A percentile compares a stretch with the other conserved stretches of the same genome.
phyloP scores from a whole-genome alignment of 495 filamentous ascomycete genomes.

The Xylaria scruposa region DNA sequence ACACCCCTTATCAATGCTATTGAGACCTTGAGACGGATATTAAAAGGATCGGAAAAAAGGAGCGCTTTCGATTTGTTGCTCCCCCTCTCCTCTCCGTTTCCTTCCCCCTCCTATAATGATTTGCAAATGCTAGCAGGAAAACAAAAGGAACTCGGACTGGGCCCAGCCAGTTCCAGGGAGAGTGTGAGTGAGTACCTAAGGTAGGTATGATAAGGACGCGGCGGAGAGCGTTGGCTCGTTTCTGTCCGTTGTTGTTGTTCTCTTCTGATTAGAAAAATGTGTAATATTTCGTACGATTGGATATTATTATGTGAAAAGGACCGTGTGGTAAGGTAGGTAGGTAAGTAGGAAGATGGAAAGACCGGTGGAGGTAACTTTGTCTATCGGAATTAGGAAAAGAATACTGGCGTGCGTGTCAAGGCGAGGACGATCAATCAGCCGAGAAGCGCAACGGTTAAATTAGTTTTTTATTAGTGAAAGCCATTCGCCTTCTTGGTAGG shows the following conservation, averaged over 20 bases:
- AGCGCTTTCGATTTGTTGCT: background rate
- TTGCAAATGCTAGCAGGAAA: slow-evolving; percentile 6
- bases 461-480: slow-evolving; percentile 1
- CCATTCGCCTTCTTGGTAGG: slow-evolving; percentile 45
- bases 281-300: slow-evolving; percentile 7
- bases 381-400: background rate
- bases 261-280: slow-evolving; percentile 7
- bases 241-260: no score
- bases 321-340: background rate
- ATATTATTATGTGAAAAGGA: slow-evolving; percentile 11
- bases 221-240: background rate
- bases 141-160: slow-evolving; percentile 3
- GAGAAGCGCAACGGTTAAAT: slow-evolving; percentile 5
- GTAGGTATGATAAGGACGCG: background rate
- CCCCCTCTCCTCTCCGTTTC: background rate
- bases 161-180: background rate
- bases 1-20: slow-evolving; percentile 20
- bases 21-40: slow-evolving; percentile 3
- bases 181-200: background rate
- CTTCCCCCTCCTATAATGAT: background rate
- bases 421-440: background rate
- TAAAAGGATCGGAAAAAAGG: no score
- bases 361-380: background rate
- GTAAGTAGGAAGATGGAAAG: background rate
- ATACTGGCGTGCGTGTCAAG: background rate